These are phyloP conservation scores for Gossypium mustelinum DNA, from an alignment of 345 rosid species.

Conservation along the genomic window DNA sequence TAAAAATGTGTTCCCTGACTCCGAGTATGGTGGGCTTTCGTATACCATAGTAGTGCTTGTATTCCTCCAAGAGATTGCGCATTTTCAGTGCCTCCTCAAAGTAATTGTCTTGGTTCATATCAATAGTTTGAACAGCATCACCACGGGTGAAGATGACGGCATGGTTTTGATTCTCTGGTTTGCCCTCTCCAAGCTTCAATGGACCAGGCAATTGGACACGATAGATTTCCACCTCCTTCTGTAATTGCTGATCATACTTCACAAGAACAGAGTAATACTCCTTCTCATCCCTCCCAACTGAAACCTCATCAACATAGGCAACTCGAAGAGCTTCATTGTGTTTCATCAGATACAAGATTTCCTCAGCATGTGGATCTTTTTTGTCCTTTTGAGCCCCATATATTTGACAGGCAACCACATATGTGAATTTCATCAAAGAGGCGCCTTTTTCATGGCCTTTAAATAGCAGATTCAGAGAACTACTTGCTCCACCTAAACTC, in stretches of 20 bases:
- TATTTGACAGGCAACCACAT: slow-evolving; percentile 95
- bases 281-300: slow-evolving; percentile 52
- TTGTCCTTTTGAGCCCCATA: slow-evolving; percentile 89
- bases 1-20: slow-evolving; percentile 91
- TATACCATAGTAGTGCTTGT: slow-evolving; percentile 59
- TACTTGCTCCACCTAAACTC: slow-evolving; percentile 60
- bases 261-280: slow-evolving; percentile 93
- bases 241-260: slow-evolving; percentile 71
- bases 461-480: slow-evolving; percentile 52
- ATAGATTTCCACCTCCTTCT: slow-evolving; percentile 86
- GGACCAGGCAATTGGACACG: slow-evolving; percentile 92
- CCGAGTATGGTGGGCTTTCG: slow-evolving; percentile 87
- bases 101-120: slow-evolving; percentile 98
- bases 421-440: slow-evolving; percentile 89
- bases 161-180: slow-evolving; percentile 98
- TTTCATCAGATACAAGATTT: slow-evolving; percentile 76
- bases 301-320: slow-evolving; percentile 88
- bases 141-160: slow-evolving; percentile 94
- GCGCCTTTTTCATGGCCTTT: slow-evolving; percentile 89
- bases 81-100: slow-evolving; percentile 97
- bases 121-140: slow-evolving; percentile 97
- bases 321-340: slow-evolving; percentile 89
- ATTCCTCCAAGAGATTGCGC: slow-evolving; percentile 93
- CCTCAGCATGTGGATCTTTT: slow-evolving; percentile 86
- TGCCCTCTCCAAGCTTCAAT: slow-evolving; percentile 94